A percentile compares a stretch with the other conserved stretches of the same genome.
Evolutionary conservation across 208 protist genomes (phyloP).

Genomic region (Trypanosoma avium): DNA sequence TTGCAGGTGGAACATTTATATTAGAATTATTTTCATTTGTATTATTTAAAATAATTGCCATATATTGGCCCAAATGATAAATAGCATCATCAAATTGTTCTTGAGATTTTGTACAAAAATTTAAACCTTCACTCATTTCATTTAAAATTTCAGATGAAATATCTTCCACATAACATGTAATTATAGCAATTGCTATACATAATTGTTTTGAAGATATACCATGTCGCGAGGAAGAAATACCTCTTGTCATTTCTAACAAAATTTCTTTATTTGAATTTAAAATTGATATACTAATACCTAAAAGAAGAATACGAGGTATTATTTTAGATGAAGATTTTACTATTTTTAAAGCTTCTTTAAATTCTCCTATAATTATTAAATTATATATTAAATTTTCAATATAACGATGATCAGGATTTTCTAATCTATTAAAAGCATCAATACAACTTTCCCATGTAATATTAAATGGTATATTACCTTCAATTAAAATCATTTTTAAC

Average conservation of each 20-base stretch:
- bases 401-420: neutral
- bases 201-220: constrained; percentile 12
- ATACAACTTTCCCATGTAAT: constrained; percentile 6
- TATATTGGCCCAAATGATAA: constrained; percentile 4
- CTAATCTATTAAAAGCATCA: neutral
- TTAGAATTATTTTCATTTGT: neutral
- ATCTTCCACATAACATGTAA: constrained; percentile 7
- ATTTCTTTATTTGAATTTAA: neutral
- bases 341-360: neutral
- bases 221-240: neutral
- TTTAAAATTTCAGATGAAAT: neutral
- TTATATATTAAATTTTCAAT: neutral
- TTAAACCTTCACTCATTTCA: neutral
- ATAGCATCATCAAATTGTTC: constrained; percentile 14
- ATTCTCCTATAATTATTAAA: constrained; percentile 2
- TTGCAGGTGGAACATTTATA: neutral
- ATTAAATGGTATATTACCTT: constrained; percentile 9
- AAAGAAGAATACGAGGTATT: constrained; percentile 7
- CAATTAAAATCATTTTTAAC: constrained; percentile 12
- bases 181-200: constrained; percentile 2
- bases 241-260: neutral
- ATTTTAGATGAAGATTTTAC: neutral
- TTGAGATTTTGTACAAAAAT: constrained; percentile 4
- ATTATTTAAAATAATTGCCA: neutral
- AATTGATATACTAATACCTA: neutral